phyloP scores from a whole-genome alignment of 192 early-diverging fungal species.

The Phycomyces nitens region DNA sequence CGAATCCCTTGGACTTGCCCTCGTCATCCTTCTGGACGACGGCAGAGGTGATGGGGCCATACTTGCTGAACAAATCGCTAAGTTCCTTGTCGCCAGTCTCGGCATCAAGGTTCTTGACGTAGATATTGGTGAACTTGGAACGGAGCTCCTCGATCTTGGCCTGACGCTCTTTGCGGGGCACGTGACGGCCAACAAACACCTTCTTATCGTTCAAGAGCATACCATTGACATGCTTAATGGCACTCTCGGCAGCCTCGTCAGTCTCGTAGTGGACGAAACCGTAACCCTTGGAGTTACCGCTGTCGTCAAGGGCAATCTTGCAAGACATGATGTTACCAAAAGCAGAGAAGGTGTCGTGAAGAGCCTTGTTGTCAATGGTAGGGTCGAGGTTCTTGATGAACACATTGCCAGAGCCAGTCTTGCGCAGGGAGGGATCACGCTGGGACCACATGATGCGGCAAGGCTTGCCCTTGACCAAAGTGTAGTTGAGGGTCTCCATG shows the following conservation, averaged over 20 bases:
- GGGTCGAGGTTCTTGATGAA: slow-evolving; percentile 99
- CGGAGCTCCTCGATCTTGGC: slow-evolving; percentile 84
- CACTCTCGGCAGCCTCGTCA: slow-evolving; percentile 84
- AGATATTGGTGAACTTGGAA: slow-evolving; percentile 96
- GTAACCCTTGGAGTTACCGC: slow-evolving; percentile 83
- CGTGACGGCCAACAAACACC: slow-evolving; percentile 93
- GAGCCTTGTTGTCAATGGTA: slow-evolving; percentile 97
- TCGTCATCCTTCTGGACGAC: slow-evolving; percentile 71
- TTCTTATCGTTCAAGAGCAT: slow-evolving; percentile 99
- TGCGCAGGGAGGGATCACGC: slow-evolving; percentile 93
- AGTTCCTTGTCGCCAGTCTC: slow-evolving; percentile 81
- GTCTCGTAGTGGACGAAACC: slow-evolving; percentile 99
- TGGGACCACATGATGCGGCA: slow-evolving; percentile 99
- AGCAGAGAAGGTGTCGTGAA: slow-evolving; percentile 97
- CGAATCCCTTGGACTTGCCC: slow-evolving; percentile 89
- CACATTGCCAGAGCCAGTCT: slow-evolving; percentile 91
- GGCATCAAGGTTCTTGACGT: slow-evolving; percentile 91
- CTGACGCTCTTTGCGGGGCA: slow-evolving; percentile 89
- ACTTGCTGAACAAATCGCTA: slow-evolving; percentile 69
- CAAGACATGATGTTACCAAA: slow-evolving; percentile 97
- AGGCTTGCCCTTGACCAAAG: slow-evolving; percentile 86
- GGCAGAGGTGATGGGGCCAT: slow-evolving; percentile 82
- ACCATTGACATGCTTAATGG: slow-evolving; percentile 97
- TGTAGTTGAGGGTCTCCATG: slow-evolving; percentile 93
- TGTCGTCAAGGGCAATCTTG: slow-evolving; percentile 91